Conservation (phyloP, 2,329 filamentous ascomycete species). For the Claviceps pusilla region DNA sequence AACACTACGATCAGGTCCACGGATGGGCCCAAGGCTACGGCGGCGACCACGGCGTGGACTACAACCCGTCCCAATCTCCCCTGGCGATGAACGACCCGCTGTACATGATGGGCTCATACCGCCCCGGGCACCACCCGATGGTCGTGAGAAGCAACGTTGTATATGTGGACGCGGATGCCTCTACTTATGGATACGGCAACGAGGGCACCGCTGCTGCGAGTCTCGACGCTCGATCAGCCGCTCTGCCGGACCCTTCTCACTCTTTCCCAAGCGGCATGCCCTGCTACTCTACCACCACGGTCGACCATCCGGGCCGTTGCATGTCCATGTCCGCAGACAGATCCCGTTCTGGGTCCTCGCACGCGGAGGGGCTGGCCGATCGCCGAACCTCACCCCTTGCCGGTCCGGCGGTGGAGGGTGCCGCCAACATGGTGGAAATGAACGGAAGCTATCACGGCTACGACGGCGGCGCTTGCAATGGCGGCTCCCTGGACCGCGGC, state of each 20-base stretch:
- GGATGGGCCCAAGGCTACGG: conserved; percentile 13
- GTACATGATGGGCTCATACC: conserved; percentile 14
- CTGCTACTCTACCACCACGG: conserved; percentile 4
- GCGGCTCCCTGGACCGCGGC: conserved; percentile 1
- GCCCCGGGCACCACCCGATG: conserved; percentile 9
- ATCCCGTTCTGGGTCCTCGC: neutral
- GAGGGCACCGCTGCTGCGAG: conserved; percentile 6
- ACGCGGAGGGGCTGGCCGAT: neutral
- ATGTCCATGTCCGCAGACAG: neutral
- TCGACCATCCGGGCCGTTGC: neutral
- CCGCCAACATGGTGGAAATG: neutral
- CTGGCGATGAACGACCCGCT: conserved; percentile 9
- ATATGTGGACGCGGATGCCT: conserved; percentile 15
- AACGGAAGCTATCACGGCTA: conserved; percentile 1
- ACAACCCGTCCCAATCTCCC: conserved; percentile 11
- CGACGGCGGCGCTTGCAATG: neutral
- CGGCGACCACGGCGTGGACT: conserved; percentile 13
- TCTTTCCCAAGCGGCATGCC: conserved; percentile 10
- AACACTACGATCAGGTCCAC: conserved; percentile 12
- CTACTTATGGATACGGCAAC: conserved; percentile 13
- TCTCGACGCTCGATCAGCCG: conserved; percentile 8
- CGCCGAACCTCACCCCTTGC: neutral
- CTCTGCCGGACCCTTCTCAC: conserved; percentile 8
- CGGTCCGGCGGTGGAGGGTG: neutral
- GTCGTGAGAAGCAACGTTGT: conserved; percentile 9